Base-by-base conservation (phyloP, 192 early-diverging fungal genomes). In the Umbelopsis isabellina region DNA sequence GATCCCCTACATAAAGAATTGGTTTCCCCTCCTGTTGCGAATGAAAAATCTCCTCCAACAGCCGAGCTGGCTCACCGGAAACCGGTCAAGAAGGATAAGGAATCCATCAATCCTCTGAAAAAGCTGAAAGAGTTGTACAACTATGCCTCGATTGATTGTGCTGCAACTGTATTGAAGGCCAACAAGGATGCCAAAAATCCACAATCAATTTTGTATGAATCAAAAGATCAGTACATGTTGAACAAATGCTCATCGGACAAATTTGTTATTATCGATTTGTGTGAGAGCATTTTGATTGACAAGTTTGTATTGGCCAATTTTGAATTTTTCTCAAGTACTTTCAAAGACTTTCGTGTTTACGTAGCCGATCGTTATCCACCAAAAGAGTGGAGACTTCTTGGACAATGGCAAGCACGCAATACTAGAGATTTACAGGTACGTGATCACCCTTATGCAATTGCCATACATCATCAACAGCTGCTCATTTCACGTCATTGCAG, bases 211-310 rank as follows among this genome's bases (percentile, higher is more conserved):
- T 77, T 99, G 4, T 90, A 88, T 72, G 89, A 93, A 48, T 93
- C 87, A 80, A 98, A 97, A 74, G 98, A 99, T 83, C 83, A 88
- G 53, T 99, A 99, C 80, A 91, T 99, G 91, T 85, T 98, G 11
- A 98, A 97, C 80, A 85, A 87, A 73, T 99, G 98, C 80, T 75
- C 84, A 15, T 88, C 91, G 4, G 76, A 81, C 20, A 94, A 94
- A 68, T 96, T 91, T 78, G 90, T 98, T 1, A 88, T 94, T n/a
- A 85, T 98, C 15, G 94, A 97, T 79, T 85, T 99, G 5, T 99
- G 98, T 79, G 90, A 98, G 72, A 92, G 92, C 21, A 96, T 98
- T 66, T 77, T 97, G 6, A 90, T 99, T 22, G 93, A 97, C 77
- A 88, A 93, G 2, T 74, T 99, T 64, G 87, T 91, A 16, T 73